Conservation (phyloP, 2,329 filamentous ascomycete species). For the Penicillium sp. region DNA sequence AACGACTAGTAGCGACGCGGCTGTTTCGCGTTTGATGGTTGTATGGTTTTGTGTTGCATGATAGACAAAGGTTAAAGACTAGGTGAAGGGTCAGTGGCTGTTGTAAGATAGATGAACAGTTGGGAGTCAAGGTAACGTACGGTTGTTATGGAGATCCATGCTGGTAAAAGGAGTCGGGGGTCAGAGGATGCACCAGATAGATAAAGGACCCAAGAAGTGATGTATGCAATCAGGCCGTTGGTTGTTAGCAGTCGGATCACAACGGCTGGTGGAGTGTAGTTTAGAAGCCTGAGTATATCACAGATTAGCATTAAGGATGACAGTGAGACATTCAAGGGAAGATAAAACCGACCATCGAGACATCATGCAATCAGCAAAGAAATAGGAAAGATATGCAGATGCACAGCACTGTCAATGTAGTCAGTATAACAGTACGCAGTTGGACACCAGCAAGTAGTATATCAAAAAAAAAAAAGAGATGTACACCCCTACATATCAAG, state of each 20-base stretch:
- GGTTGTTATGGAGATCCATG: conserved; percentile 75
- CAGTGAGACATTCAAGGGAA: background rate
- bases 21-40: conserved; percentile 75
- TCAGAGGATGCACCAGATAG: conserved; percentile 69
- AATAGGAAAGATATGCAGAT: conserved; percentile 75
- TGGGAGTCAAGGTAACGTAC: conserved; percentile 44
- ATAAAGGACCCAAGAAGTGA: conserved; percentile 69
- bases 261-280: conserved; percentile 75
- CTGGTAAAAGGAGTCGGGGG: conserved; percentile 67
- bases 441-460: background rate
- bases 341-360: conserved; percentile 63
- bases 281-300: conserved; percentile 63
- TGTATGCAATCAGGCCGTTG: conserved; percentile 70
- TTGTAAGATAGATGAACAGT: background rate
- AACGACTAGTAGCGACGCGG: conserved; percentile 73
- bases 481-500: conserved; percentile 17
- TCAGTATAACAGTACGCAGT: background rate
- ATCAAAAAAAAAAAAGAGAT: conserved; percentile 24
- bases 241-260: conserved; percentile 75
- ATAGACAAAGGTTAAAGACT: conserved; percentile 72
- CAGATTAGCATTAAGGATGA: background rate
- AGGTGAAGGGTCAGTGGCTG: background rate
- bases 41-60: conserved; percentile 75
- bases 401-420: conserved; percentile 58
- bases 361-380: conserved; percentile 83